Conservation (phyloP, 805 yeast species). For the Metschnikowia santaceciliae region DNA sequence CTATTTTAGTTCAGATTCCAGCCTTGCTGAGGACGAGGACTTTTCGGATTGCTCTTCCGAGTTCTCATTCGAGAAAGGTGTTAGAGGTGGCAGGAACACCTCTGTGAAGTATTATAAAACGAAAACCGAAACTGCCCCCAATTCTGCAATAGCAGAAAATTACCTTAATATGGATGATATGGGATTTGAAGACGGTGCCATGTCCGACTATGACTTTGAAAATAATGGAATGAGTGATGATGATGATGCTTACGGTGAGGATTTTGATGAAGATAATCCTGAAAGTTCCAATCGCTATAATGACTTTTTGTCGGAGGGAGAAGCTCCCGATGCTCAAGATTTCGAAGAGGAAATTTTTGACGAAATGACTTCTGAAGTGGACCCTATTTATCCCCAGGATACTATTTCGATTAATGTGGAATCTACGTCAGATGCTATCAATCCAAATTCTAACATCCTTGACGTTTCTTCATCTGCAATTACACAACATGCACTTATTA, state of each 20-base stretch:
- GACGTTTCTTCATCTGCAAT: neutral
- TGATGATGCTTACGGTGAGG: slow-evolving; percentile 14
- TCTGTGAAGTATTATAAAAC: slow-evolving; percentile 52
- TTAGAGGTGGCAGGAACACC: slow-evolving; percentile 46
- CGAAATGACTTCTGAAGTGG: neutral
- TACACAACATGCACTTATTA: neutral
- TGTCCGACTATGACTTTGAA: slow-evolving; percentile 40
- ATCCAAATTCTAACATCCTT: neutral
- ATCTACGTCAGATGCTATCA: neutral
- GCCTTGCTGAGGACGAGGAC: slow-evolving; percentile 5
- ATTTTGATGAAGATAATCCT: slow-evolving; percentile 17
- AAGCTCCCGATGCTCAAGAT: slow-evolving; percentile 9
- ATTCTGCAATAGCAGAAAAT: slow-evolving; percentile 10
- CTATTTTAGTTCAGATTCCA: neutral
- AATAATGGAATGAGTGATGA: slow-evolving; percentile 39
- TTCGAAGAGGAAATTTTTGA: neutral
- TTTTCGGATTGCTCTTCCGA: slow-evolving; percentile 29
- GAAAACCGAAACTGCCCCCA: neutral
- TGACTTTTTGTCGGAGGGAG: slow-evolving; percentile 20
- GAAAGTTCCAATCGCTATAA: slow-evolving; percentile 11
- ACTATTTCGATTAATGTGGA: neutral
- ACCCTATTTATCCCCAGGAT: neutral
- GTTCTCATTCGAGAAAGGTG: slow-evolving; percentile 50
- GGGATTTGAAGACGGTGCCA: slow-evolving; percentile 28
- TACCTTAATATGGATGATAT: slow-evolving; percentile 28